Percentiles rank a stretch among this genome's conserved stretches.
These are phyloP conservation scores for Leccinum cinnamomeum DNA, from an alignment of 1,284 basidiomycete species.

Conservation along the genomic window DNA sequence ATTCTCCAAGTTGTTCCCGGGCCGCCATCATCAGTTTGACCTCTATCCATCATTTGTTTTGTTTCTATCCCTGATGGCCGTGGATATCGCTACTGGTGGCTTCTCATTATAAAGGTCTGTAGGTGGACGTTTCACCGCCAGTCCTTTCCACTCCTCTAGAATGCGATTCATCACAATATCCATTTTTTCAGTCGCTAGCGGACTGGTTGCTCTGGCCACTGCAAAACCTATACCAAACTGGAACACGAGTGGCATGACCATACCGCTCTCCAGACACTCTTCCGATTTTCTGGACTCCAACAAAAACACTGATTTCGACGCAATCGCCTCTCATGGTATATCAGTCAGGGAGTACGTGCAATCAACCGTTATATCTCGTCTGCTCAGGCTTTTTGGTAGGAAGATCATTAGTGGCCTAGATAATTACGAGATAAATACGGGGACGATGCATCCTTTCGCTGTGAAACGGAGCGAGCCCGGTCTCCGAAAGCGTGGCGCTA, in stretches of 20 bases:
- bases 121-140: background rate
- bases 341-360: background rate
- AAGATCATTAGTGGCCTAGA: no score
- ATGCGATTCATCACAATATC: background rate
- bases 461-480: no score
- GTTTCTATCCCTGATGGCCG: no score
- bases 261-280: background rate
- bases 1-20: no score
- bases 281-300: background rate
- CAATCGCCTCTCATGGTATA: background rate
- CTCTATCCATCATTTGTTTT: no score
- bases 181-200: background rate
- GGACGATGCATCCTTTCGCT: no score
- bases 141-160: background rate
- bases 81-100: no score
- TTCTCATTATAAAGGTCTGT: no score
- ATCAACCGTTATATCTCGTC: background rate
- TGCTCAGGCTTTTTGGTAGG: no score
- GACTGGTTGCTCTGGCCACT: background rate
- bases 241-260: background rate
- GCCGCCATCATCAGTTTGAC: no score
- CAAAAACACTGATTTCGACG: background rate
- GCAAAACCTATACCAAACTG: background rate
- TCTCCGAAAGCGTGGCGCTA: no score
- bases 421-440: no score